Percentiles rank a stretch among this genome's conserved stretches.
Conservation (phyloP, 331 rosid species). For the Prunus yedoensis region DNA sequence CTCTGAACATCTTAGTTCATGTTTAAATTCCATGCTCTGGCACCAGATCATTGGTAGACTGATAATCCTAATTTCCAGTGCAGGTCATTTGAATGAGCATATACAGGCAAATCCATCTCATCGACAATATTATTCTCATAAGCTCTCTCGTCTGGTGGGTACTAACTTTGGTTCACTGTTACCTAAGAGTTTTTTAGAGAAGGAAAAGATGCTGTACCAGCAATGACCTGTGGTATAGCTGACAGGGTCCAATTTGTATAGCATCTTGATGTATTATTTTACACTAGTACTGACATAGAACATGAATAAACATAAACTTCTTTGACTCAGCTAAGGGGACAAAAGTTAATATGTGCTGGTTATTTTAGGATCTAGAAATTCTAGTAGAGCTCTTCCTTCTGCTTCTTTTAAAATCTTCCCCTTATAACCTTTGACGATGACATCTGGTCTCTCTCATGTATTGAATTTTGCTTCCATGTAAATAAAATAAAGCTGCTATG, state of each 20-base stretch:
- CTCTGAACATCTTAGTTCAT: not conserved
- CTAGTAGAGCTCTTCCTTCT: not conserved
- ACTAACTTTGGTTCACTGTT: not conserved
- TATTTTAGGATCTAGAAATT: not conserved
- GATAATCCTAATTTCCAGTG: conserved; percentile 47
- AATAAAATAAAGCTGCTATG: not conserved
- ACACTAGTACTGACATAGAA: not conserved
- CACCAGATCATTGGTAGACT: not conserved
- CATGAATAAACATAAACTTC: too few species aligned
- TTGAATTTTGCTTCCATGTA: not conserved
- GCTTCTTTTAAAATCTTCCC: not conserved
- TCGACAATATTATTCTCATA: conserved; percentile 74
- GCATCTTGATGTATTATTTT: not conserved
- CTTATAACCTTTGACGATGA: not conserved
- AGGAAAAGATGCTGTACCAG: not conserved
- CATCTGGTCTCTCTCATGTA: not conserved
- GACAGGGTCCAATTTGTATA: not conserved
- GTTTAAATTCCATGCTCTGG: not conserved
- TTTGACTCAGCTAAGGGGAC: not conserved
- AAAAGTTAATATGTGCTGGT: not conserved
- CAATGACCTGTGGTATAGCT: not conserved
- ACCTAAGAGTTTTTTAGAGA: not conserved
- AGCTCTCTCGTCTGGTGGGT: conserved; percentile 77
- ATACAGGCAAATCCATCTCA: conserved; percentile 60
- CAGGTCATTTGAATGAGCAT: conserved; percentile 86